phyloP scores from a whole-genome alignment of 2,329 filamentous ascomycete species.

The Alternaria sp. region DNA sequence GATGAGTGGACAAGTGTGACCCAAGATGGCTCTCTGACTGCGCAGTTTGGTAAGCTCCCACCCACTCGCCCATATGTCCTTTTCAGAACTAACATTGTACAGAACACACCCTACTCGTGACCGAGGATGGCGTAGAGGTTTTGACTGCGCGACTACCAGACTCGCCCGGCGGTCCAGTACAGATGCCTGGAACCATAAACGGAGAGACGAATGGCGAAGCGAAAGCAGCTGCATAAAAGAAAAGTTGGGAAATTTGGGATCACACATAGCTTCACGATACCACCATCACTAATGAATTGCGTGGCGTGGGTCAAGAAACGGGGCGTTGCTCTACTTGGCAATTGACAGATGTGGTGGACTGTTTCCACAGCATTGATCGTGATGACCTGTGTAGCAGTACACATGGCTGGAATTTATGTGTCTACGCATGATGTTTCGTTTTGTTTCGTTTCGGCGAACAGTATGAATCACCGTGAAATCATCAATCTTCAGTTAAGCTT shows the following conservation, averaged over 20 bases:
- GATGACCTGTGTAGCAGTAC: neutral
- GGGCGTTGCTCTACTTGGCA: neutral
- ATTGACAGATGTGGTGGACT: neutral
- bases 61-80: neutral
- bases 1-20: constrained; percentile 99
- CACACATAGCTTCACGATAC: neutral
- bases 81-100: constrained; percentile 21
- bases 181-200: constrained; percentile 59
- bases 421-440: neutral
- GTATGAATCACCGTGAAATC: neutral
- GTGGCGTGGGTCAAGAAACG: neutral
- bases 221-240: constrained; percentile 26
- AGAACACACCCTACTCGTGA: constrained; percentile 87
- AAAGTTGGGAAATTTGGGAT: neutral
- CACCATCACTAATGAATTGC: neutral
- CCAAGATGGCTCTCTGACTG: constrained; percentile 85
- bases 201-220: constrained; percentile 37
- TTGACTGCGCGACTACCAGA: constrained; percentile 76
- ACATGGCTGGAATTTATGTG: neutral
- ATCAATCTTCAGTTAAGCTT: neutral
- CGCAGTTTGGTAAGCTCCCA: constrained; percentile 79
- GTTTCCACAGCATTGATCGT: neutral
- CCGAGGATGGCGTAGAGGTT: constrained; percentile 82
- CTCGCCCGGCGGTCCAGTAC: constrained; percentile 78
- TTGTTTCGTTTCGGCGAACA: neutral